Evolutionary conservation across 805 yeast genomes (phyloP), one percentile per base, ranked within the genome.

Genomic region (Alloascoidea africana): DNA sequence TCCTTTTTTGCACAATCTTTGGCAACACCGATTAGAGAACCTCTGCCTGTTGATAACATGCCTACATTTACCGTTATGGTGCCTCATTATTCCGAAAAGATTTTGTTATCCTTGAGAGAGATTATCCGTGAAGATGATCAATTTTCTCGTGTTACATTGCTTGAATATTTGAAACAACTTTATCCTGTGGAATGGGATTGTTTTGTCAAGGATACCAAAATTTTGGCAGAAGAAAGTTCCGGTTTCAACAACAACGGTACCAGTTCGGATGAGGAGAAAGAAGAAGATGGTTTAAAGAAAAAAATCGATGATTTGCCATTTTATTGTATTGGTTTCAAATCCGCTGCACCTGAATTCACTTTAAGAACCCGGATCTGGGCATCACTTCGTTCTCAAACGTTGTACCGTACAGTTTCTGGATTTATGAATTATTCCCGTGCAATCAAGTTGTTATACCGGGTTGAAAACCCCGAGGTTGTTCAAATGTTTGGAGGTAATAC

Each of bases 401-500:
- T 89, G 52, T 89, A 89, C 66, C 79, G 98, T 61, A 91, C 98
- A 36, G 89, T 89, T 38, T 83, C 96, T 39, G 98, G 98, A 53
- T 91, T 89, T 66, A 89, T 89, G 98, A 91, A 89, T 65, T 89
- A 89, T 58, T 81, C 96, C 18, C 79, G 96, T 60, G 97, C 98
- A 18, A 85, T 89, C 53, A 91, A 87, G 60, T 65, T 89, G 51
- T 67, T 89, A 42, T 86, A 85, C 66, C 80, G 94, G 63, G 94
- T 91, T 51, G 97, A 91, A 60, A 83, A 84, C 59, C 94, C 94
- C 34, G 94, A 83, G 58, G 76, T 85, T 57, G 94, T 87, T 43
- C 96, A 91, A 68, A 85, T 87, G 86, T 89, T 87, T 56, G 97
- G 96, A 50, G 97, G 97, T 50, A 93, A 89, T 58, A 94, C 96